Conservation (phyloP, 2,329 filamentous ascomycete genomes). For the Penicillium crustosum region DNA sequence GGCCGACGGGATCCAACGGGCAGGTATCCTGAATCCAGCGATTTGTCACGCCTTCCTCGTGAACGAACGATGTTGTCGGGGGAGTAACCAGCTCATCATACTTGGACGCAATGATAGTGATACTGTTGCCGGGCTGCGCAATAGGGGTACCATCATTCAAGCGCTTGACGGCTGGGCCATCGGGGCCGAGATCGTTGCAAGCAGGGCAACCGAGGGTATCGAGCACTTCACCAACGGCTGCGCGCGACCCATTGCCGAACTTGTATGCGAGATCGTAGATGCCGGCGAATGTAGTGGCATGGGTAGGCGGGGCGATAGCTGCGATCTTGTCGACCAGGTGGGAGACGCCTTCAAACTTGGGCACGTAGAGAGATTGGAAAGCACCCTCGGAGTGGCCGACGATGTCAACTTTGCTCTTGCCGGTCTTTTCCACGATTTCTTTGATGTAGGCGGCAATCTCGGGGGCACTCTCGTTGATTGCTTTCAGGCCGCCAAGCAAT, state of each 20-base stretch:
- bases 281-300: constrained; percentile 33
- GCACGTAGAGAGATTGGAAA: constrained; percentile 43
- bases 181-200: constrained; percentile 34
- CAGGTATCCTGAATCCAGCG: constrained; percentile 36
- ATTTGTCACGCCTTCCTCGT: constrained; percentile 36
- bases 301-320: constrained; percentile 39
- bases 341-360: constrained; percentile 38
- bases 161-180: constrained; percentile 29
- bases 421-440: constrained; percentile 38
- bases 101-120: constrained; percentile 38
- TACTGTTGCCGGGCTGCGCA: constrained; percentile 33
- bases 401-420: constrained; percentile 41
- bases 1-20: constrained; percentile 35
- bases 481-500: constrained; percentile 41
- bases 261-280: constrained; percentile 33
- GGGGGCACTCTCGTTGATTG: constrained; percentile 40
- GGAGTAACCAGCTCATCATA: constrained; percentile 40
- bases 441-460: constrained; percentile 44
- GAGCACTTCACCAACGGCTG: constrained; percentile 25
- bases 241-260: constrained; percentile 29
- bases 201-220: constrained; percentile 34
- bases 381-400: constrained; percentile 49
- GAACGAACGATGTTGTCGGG: constrained; percentile 30
- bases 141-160: constrained; percentile 38
- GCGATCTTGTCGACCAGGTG: constrained; percentile 35